Evolutionary conservation across 768 basidiomycete genomes (phyloP), one percentile per base, ranked within the genome.

Genomic region (Rhodocollybia butyracea): DNA sequence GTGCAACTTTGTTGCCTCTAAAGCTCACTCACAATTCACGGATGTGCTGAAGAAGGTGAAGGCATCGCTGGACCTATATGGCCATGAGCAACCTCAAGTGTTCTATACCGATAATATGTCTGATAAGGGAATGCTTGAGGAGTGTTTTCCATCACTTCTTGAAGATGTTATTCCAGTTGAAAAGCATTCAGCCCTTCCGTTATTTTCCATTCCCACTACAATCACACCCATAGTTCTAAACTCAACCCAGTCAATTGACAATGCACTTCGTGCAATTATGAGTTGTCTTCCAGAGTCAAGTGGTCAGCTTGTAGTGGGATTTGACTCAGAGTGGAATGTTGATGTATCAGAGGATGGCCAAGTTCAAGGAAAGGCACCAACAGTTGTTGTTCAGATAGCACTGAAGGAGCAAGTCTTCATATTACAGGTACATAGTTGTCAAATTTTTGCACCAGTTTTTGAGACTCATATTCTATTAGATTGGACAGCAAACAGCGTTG

Each of bases 311-410:
- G 19, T n/a, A 2, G 83, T 85, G 61, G 84, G 82, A 0, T 84
- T 83, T 53, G 85, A 87, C 50, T 71, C 76, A 0, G 69, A 66
- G 5, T 71, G 83, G 26, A 79, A 83, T 54, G 73, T 71, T 29
- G 81, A 80, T 0, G 64, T 83, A 81, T 65, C 65, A 19, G 61
- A 71, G 5, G 65, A 70, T 4, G 74, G 73, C 4, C 65, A 67
- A 0, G 65, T 62, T 53, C 41, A 60, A 1, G 56, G 75, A 8
- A 74, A 76, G 50, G 62, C 68, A 50, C 54, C 22, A 46, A 31
- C 22, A 50, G 58, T 21, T 41, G 47, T 30, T 29, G 3, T 36
- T 55, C 54, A 46, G 54, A 55, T 51, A 19, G 26, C 22, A 29
- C 41, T 26, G 54, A 53, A 46, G 34, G 29, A 46, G 31, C 48